Conservation (phyloP, 257 asterid genomes). For the Ocimum tenuiflorum region DNA sequence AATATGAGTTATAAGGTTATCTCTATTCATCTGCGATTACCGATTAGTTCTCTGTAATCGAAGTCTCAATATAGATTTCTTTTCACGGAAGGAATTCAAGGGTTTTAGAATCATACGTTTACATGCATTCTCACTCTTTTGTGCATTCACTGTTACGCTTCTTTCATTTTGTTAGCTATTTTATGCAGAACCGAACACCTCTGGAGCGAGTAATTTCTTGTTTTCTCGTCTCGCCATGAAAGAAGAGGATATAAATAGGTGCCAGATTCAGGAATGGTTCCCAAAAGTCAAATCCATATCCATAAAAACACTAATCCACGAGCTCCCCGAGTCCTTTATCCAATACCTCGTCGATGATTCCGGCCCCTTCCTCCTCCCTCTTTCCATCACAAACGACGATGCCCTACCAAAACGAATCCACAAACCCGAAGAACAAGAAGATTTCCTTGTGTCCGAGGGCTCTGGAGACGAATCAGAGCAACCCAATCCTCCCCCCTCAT, state of each 20-base stretch:
- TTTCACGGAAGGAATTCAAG: background rate
- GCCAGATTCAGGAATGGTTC: constrained; percentile 95
- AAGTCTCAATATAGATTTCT: no score
- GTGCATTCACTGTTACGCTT: background rate
- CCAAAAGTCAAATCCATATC: constrained; percentile 65
- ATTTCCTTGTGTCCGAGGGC: constrained; percentile 43
- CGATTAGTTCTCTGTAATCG: no score
- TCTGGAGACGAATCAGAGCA: constrained; percentile 72
- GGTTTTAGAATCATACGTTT: background rate
- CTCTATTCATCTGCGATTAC: no score
- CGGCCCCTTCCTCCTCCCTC: constrained; percentile 75
- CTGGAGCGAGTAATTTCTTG: background rate
- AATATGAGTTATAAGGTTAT: no score
- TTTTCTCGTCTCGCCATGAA: constrained; percentile 31
- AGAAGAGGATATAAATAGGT: constrained; percentile 63
- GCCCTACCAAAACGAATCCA: constrained; percentile 71
- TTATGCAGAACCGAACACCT: background rate
- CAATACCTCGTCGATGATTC: constrained; percentile 60
- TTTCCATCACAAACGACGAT: constrained; percentile 49
- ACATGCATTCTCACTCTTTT: background rate
- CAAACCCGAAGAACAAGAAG: constrained; percentile 72
- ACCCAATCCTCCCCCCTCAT: constrained; percentile 50
- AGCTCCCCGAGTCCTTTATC: constrained; percentile 70
- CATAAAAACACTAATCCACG: constrained; percentile 49
- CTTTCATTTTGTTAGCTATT: background rate